Evolutionary conservation across 2,329 filamentous ascomycete genomes (phyloP).

Genomic region (Coniochaeta prunicola): DNA sequence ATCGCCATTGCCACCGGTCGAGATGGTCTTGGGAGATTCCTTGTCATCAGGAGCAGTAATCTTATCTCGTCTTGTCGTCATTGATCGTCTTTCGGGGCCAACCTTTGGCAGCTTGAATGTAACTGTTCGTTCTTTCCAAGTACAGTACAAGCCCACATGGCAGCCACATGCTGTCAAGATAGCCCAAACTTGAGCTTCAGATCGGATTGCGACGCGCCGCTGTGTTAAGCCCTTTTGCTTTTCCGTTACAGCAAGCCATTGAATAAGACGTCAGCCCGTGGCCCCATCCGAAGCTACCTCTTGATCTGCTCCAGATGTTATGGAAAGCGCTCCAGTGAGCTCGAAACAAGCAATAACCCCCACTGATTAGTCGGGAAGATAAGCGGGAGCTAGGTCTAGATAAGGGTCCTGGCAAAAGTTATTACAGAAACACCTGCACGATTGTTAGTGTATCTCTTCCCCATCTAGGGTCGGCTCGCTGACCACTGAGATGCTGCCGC

Average conservation of each 20-base stretch:
- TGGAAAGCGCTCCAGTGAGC: background rate
- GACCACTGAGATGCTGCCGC: background rate
- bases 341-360: constrained; percentile 1
- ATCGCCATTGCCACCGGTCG: background rate
- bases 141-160: background rate
- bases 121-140: background rate
- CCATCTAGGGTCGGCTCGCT: background rate
- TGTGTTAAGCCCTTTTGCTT: background rate
- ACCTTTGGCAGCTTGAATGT: background rate
- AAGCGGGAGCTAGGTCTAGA: background rate
- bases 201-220: background rate
- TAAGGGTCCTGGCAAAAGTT: background rate
- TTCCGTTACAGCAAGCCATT: constrained; percentile 1
- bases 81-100: background rate
- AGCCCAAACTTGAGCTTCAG: background rate
- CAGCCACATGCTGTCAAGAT: background rate
- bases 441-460: background rate
- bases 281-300: background rate
- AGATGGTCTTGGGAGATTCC: background rate
- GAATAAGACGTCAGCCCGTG: background rate
- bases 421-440: background rate
- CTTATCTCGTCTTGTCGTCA: background rate
- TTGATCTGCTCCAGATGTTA: background rate
- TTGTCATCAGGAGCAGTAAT: background rate
- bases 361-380: background rate